Percentiles rank a stretch among this genome's conserved stretches.
These are phyloP conservation scores for Diaporthe citrichinensis DNA, from an alignment of 2,329 filamentous ascomycete species.

Conservation along the genomic window DNA sequence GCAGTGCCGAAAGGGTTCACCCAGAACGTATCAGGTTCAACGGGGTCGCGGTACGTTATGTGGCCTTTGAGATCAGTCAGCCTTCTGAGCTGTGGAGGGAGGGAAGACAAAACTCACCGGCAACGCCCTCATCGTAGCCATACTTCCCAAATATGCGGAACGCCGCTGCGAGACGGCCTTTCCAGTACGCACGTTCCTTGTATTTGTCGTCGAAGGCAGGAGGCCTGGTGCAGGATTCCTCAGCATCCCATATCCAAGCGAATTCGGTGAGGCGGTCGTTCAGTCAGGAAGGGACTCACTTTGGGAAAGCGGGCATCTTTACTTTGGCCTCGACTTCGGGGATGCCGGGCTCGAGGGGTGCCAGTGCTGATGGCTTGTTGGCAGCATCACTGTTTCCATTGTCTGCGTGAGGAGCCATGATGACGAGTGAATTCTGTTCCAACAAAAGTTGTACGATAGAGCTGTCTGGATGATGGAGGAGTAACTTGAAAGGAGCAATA, in stretches of 20 bases:
- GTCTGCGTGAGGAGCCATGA: constrained; percentile 40
- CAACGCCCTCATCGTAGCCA: constrained; percentile 73
- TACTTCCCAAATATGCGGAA: constrained; percentile 72
- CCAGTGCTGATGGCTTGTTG: constrained; percentile 26
- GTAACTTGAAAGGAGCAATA: not conserved
- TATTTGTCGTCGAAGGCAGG: constrained; percentile 46
- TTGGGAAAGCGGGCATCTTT: constrained; percentile 2
- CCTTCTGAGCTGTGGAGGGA: too few relatives aligned
- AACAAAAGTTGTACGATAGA: too few relatives aligned
- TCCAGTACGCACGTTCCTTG: constrained; percentile 66
- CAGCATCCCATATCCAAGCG: not conserved
- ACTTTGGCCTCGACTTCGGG: constrained; percentile 26
- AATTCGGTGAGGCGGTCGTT: too few relatives aligned
- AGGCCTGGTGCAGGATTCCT: not conserved
- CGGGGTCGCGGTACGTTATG: constrained; percentile 58
- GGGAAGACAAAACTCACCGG: constrained; percentile 71
- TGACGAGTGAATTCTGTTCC: not conserved
- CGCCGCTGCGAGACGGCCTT: constrained; percentile 66
- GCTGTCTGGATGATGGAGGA: not conserved
- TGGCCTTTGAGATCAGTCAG: constrained; percentile 35
- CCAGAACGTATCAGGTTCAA: constrained; percentile 75
- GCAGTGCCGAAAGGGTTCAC: constrained; percentile 77
- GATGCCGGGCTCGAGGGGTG: constrained; percentile 35
- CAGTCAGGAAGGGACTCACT: not conserved
- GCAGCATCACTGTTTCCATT: constrained; percentile 5